phyloP scores from a whole-genome alignment of 192 early-diverging fungal genomes.

The Entomortierella chlamydospora region DNA sequence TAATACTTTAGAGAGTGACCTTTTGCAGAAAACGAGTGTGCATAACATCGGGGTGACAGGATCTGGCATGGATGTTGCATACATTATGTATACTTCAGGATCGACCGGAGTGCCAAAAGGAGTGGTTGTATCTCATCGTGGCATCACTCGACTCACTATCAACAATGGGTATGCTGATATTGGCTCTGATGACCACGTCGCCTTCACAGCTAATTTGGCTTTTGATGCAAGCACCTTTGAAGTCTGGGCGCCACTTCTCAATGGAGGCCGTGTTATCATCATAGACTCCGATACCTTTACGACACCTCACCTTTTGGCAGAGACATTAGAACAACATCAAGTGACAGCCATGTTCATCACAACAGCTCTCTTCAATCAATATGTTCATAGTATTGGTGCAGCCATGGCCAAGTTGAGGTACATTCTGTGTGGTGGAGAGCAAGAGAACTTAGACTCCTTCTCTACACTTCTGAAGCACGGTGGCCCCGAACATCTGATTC shows the following conservation, averaged over 20 bases:
- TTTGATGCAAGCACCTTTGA: neutral
- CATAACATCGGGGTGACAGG: no score
- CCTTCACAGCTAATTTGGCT: neutral
- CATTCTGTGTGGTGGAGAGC: neutral
- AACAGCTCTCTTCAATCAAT: slow-evolving; percentile 9
- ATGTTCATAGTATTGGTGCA: neutral
- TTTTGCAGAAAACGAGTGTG: no score
- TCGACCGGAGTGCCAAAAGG: neutral
- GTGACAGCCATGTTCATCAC: neutral
- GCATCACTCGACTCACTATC: neutral
- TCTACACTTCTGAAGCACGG: neutral
- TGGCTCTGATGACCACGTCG: neutral
- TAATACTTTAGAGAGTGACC: no score
- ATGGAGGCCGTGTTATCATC: slow-evolving; percentile 8
- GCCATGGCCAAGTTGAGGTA: slow-evolving; percentile 8
- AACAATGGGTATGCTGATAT: neutral
- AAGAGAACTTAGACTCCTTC: neutral
- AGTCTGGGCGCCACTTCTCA: slow-evolving; percentile 2
- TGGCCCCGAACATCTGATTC: neutral
- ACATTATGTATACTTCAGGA: neutral
- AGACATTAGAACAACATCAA: neutral
- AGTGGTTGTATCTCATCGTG: neutral
- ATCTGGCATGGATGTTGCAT: no score
- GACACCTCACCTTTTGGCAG: slow-evolving; percentile 1
- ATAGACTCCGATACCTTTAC: slow-evolving; percentile 4